A percentile compares a stretch with the other conserved stretches of the same genome.
These are phyloP conservation scores for Aspergillus vadensis DNA, from an alignment of 2,329 filamentous ascomycete species.

Conservation along the genomic window DNA sequence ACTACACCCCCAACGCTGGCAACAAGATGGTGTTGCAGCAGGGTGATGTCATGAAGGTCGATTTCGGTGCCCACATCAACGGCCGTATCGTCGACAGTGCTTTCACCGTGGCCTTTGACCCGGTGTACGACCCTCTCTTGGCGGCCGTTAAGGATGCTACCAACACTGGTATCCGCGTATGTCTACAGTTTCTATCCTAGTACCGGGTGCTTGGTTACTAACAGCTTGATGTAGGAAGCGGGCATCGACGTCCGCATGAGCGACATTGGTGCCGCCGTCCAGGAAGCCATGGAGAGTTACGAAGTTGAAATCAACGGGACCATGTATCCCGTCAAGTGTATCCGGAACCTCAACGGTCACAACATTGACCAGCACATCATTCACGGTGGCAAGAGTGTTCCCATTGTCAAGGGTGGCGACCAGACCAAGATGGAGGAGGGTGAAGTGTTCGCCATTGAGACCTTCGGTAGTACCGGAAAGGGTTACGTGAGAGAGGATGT, in stretches of 20 bases:
- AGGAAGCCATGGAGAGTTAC: constrained; percentile 92
- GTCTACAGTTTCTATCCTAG: constrained; percentile 14
- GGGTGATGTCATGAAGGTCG: constrained; percentile 72
- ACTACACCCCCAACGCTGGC: constrained; percentile 84
- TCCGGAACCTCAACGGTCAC: constrained; percentile 86
- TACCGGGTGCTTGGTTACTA: neutral
- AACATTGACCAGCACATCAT: constrained; percentile 88
- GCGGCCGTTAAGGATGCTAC: constrained; percentile 68
- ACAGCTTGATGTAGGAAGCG: constrained; percentile 61
- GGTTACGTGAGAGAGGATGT: constrained; percentile 86
- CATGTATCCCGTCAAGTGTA: constrained; percentile 78
- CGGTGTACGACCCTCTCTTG: constrained; percentile 68
- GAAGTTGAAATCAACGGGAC: constrained; percentile 80
- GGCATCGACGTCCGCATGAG: constrained; percentile 89
- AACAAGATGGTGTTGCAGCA: constrained; percentile 72
- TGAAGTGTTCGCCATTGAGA: constrained; percentile 93
- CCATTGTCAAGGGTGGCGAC: constrained; percentile 85
- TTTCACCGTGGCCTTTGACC: constrained; percentile 69
- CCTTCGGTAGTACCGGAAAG: constrained; percentile 90
- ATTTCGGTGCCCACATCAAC: constrained; percentile 72
- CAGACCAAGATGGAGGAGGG: constrained; percentile 98
- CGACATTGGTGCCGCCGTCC: constrained; percentile 80
- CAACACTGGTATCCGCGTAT: constrained; percentile 70
- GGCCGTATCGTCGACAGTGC: constrained; percentile 72
- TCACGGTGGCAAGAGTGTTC: constrained; percentile 87